A percentile compares a stretch with the other conserved stretches of the same genome.
Conservation (phyloP, 805 yeast species). For the Candida andamanensis region DNA sequence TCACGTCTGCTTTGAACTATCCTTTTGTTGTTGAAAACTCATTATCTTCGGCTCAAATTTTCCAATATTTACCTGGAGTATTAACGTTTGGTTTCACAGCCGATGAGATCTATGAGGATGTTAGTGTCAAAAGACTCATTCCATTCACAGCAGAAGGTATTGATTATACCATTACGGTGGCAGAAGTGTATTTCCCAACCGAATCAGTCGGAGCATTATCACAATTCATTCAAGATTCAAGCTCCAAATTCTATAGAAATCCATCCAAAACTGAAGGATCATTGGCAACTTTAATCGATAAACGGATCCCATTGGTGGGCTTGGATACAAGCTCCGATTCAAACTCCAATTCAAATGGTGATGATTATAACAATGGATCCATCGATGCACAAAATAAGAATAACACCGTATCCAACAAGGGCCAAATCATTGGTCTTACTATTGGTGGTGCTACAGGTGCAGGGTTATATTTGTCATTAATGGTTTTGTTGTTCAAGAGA, state of each 20-base stretch:
- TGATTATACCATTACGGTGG: slow-evolving; percentile 76
- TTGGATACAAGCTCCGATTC: slow-evolving; percentile 18
- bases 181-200: slow-evolving; percentile 77
- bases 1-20: slow-evolving; percentile 73
- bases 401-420: slow-evolving; percentile 18
- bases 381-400: slow-evolving; percentile 20
- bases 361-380: slow-evolving; percentile 27
- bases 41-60: slow-evolving; percentile 76
- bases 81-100: slow-evolving; percentile 55
- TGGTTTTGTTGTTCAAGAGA: slow-evolving; percentile 51
- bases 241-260: slow-evolving; percentile 60
- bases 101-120: slow-evolving; percentile 26
- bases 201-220: slow-evolving; percentile 46
- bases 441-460: slow-evolving; percentile 83
- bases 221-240: slow-evolving; percentile 40
- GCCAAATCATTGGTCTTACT: slow-evolving; percentile 68
- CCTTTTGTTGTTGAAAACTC: slow-evolving; percentile 74
- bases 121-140: slow-evolving; percentile 62
- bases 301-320: slow-evolving; percentile 54
- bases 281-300: slow-evolving; percentile 69
- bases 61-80: slow-evolving; percentile 76
- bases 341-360: slow-evolving; percentile 11
- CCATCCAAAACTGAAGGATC: slow-evolving; percentile 49
- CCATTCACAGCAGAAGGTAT: slow-evolving; percentile 59
- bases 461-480: slow-evolving; percentile 53